phyloP scores from a whole-genome alignment of 345 rosid species.

The Limnanthes douglasii region DNA sequence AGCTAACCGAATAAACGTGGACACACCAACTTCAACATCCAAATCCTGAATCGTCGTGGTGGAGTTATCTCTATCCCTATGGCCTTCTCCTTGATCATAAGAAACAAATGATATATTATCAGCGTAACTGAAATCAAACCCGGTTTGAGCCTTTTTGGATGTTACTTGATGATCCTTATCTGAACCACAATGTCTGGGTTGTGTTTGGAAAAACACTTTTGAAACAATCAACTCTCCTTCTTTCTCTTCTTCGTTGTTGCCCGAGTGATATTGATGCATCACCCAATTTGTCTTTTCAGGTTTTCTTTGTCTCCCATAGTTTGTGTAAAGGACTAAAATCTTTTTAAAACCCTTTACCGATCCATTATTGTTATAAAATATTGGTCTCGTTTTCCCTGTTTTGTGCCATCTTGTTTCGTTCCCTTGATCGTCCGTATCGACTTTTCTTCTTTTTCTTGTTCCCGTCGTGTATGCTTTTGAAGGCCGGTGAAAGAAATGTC shows the following conservation, averaged over 20 bases:
- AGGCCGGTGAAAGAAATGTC: slow-evolving; percentile 89
- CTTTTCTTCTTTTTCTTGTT: slow-evolving; percentile 73
- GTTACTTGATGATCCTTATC: too few relatives aligned
- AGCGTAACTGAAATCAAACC: too few relatives aligned
- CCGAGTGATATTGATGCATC: slow-evolving; percentile 93
- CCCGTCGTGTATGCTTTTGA: slow-evolving; percentile 95
- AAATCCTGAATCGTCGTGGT: too few relatives aligned
- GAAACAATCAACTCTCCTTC: slow-evolving; percentile 77
- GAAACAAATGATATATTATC: too few relatives aligned
- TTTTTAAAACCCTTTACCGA: slow-evolving; percentile 63
- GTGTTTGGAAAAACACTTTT: slow-evolving; percentile 91
- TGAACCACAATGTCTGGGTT: slow-evolving; percentile 60
- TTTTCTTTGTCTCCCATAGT: slow-evolving; percentile 70
- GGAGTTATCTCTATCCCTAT: too few relatives aligned
- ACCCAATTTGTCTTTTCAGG: slow-evolving; percentile 96
- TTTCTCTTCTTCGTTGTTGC: slow-evolving; percentile 66
- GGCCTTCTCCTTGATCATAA: too few relatives aligned
- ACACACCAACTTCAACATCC: too few relatives aligned
- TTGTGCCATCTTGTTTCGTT: slow-evolving; percentile 94
- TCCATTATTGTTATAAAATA: slow-evolving; percentile 31
- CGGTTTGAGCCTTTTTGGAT: too few relatives aligned
- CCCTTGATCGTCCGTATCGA: slow-evolving; percentile 51
- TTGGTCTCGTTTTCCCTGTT: slow-evolving; percentile 82
- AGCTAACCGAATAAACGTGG: too few relatives aligned
- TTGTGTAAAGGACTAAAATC: slow-evolving; percentile 78